Percentiles rank a stretch among this genome's conserved stretches.
Conservation (phyloP, 2,329 filamentous ascomycete species). For the Diplocarpon mali region DNA sequence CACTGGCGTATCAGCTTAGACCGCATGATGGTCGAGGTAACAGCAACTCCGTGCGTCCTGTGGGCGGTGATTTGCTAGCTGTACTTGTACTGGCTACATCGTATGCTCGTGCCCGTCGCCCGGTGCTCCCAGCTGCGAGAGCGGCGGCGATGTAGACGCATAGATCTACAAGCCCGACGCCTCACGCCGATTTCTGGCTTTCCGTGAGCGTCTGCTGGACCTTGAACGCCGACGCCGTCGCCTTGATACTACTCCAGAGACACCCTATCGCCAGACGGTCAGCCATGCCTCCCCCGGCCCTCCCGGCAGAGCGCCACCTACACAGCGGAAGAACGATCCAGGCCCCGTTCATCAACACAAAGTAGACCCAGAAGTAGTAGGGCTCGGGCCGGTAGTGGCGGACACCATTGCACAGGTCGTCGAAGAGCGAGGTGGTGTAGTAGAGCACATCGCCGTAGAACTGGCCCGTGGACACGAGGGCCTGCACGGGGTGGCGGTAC, state of each 20-base stretch:
- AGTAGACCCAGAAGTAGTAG: slow-evolving; percentile 54
- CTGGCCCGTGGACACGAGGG: slow-evolving; percentile 28
- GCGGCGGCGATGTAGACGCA: too few species aligned
- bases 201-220: slow-evolving; percentile 7
- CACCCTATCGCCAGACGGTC: slow-evolving; percentile 11
- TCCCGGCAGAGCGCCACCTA: slow-evolving; percentile 29
- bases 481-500: slow-evolving; percentile 40
- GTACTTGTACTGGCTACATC: too few species aligned
- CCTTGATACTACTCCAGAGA: slow-evolving; percentile 18
- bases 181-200: slow-evolving; percentile 11
- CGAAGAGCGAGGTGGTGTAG: slow-evolving; percentile 45
- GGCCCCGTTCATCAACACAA: slow-evolving; percentile 47
- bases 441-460: slow-evolving; percentile 45
- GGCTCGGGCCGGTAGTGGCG: slow-evolving; percentile 47
- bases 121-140: too few species aligned
- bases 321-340: slow-evolving; percentile 47
- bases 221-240: slow-evolving; percentile 18
- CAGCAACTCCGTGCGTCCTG: too few species aligned
- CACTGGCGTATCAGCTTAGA: too few species aligned
- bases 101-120: too few species aligned
- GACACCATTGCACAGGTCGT: slow-evolving; percentile 34
- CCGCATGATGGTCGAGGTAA: too few species aligned
- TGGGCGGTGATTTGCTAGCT: too few species aligned
- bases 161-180: too few species aligned
- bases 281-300: not conserved